These are phyloP conservation scores for Dothiorella sarmentorum DNA, from an alignment of 2,329 filamentous ascomycete genomes.

Conservation along the genomic window DNA sequence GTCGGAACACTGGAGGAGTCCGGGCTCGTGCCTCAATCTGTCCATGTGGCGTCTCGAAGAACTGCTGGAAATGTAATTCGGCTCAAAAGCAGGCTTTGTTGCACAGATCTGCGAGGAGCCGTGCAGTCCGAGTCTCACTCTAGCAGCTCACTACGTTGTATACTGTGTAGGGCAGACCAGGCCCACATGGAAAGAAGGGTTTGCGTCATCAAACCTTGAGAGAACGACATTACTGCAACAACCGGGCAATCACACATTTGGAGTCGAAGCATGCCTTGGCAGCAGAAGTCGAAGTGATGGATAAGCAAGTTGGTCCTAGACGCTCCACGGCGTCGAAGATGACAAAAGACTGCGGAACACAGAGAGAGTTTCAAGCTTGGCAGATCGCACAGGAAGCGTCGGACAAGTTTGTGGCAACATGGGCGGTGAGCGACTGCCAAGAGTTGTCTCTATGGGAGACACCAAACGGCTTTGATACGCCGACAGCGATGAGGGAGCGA, in stretches of 20 bases:
- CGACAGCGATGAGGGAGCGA: not conserved
- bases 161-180: not conserved
- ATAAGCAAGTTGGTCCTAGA: too few species aligned
- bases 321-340: too few species aligned
- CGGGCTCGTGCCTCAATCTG: too few species aligned
- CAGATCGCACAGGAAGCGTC: slow-evolving; percentile 1
- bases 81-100: not conserved
- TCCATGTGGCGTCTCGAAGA: not conserved
- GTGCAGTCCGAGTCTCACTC: not conserved
- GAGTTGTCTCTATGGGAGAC: not conserved
- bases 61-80: not conserved
- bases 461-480: not conserved
- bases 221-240: too few species aligned
- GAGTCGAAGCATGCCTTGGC: too few species aligned
- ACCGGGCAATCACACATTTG: too few species aligned
- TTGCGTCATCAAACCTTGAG: too few species aligned
- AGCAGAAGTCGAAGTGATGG: too few species aligned
- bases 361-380: not conserved
- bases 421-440: not conserved
- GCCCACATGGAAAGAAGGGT: not conserved
- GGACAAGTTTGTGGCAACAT: not conserved
- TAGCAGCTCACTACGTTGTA: not conserved
- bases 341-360: too few species aligned
- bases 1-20: too few species aligned
- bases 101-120: not conserved